These are phyloP conservation scores for Stagonosporopsis rhizophila DNA, from an alignment of 2,329 filamentous ascomycete genomes.

Conservation along the genomic window DNA sequence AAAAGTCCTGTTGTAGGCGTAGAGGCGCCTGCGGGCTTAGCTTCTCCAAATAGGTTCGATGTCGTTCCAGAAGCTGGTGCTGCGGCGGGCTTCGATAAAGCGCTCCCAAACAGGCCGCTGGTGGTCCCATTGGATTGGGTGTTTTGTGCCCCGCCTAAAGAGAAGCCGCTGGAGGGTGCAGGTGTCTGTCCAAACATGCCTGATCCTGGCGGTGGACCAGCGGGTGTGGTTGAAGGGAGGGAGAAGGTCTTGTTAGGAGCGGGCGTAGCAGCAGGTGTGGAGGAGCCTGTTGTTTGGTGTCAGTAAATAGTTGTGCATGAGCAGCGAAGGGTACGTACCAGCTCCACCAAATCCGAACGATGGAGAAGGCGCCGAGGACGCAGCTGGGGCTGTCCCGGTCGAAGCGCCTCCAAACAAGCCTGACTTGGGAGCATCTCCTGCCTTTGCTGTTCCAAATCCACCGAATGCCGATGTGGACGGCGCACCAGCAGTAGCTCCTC, in stretches of 20 bases:
- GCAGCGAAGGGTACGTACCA: constrained; percentile 17
- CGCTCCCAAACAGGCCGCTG: constrained; percentile 25
- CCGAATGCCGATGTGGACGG: constrained; percentile 26
- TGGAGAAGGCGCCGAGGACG: constrained; percentile 23
- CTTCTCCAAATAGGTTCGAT: constrained; percentile 39
- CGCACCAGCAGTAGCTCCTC: constrained; percentile 33
- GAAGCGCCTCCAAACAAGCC: constrained; percentile 33
- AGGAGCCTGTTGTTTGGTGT: constrained; percentile 20
- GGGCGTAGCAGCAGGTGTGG: constrained; percentile 43
- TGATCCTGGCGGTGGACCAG: constrained; percentile 46
- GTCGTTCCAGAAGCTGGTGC: constrained; percentile 36
- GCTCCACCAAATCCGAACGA: constrained; percentile 30
- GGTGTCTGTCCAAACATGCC: constrained; percentile 36
- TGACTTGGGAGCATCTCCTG: constrained; percentile 34
- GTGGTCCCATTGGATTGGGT: constrained; percentile 21
- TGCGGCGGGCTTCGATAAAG: constrained; percentile 34
- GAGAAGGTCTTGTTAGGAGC: constrained; percentile 47
- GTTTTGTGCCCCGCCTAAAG: constrained; percentile 35
- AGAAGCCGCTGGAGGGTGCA: constrained; percentile 38
- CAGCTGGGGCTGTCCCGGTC: constrained; percentile 20
- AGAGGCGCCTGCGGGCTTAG: constrained; percentile 33
- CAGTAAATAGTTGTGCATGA: not conserved
- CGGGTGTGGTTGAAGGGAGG: constrained; percentile 49
- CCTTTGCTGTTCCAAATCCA: constrained; percentile 27
- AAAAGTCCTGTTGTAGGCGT: constrained; percentile 30